These are phyloP conservation scores for Fusarium lateritium DNA, from an alignment of 2,329 filamentous ascomycete genomes.

Conservation along the genomic window DNA sequence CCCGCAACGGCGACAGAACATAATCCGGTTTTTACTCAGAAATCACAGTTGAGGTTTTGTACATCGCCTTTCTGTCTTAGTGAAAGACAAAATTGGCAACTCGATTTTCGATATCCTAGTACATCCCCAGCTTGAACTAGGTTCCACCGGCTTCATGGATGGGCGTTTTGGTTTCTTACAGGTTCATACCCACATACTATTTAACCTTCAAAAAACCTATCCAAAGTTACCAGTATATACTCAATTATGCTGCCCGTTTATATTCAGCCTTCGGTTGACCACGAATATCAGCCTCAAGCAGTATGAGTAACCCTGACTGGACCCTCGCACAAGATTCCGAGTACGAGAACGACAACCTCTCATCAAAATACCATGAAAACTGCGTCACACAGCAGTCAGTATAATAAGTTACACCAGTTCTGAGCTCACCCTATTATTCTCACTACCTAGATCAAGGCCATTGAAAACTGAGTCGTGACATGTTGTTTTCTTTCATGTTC, in stretches of 20 bases:
- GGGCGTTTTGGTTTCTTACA: not conserved
- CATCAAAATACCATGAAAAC: too few species aligned
- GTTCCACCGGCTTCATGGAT: not conserved
- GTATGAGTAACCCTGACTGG: not conserved
- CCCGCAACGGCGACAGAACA: slow-evolving; percentile 19
- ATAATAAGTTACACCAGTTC: not conserved
- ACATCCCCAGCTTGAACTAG: not conserved
- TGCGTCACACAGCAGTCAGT: not conserved
- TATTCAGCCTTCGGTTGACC: not conserved
- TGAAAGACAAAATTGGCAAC: too few species aligned
- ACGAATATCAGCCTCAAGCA: not conserved
- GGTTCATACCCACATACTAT: not conserved
- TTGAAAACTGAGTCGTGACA: not conserved
- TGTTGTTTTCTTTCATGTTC: slow-evolving; percentile 17
- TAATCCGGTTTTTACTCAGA: not conserved
- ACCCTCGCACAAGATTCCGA: not conserved
- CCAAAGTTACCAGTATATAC: not conserved
- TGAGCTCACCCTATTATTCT: not conserved
- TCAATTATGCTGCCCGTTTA: not conserved
- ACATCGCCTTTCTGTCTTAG: not conserved
- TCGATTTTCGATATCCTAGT: not conserved
- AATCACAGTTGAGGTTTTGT: not conserved
- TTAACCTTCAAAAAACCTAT: not conserved
- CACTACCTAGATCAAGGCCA: not conserved
- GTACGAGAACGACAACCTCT: not conserved